These are phyloP conservation scores for Strobilomyces dryophilus DNA, from an alignment of 768 basidiomycete species.

Conservation along the genomic window DNA sequence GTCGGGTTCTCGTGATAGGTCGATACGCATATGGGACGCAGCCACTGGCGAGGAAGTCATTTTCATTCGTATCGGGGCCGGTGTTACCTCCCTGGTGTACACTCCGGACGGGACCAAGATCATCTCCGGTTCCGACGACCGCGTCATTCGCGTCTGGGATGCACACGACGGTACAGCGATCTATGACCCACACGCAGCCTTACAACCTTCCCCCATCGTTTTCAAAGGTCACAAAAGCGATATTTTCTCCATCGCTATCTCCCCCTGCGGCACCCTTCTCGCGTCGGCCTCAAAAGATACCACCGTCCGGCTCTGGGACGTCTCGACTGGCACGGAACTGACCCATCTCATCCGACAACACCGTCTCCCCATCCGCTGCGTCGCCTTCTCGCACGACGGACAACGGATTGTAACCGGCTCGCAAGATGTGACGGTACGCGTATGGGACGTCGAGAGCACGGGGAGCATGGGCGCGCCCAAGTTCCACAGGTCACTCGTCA, in stretches of 20 bases:
- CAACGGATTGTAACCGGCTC: conserved; percentile 27
- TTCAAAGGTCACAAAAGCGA: conserved; percentile 21
- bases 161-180: conserved; percentile 17
- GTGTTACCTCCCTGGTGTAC: conserved; percentile 24
- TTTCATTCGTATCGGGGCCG: conserved; percentile 17
- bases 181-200: conserved; percentile 4
- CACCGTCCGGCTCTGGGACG: conserved; percentile 30
- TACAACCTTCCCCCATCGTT: conserved; percentile 10
- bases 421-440: conserved; percentile 24
- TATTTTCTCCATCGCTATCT: conserved; percentile 27
- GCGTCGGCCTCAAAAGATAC: conserved; percentile 31
- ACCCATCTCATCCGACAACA: conserved; percentile 27
- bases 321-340: conserved; percentile 17
- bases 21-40: conserved; percentile 29
- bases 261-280: conserved; percentile 27
- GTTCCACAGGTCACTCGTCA: conserved; percentile 27
- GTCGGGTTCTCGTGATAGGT: conserved; percentile 30
- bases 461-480: conserved; percentile 24
- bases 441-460: conserved; percentile 30
- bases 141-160: conserved; percentile 29
- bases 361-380: conserved; percentile 21
- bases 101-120: conserved; percentile 27
- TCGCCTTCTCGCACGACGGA: conserved; percentile 27
- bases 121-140: conserved; percentile 31
- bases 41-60: conserved; percentile 13